These are phyloP conservation scores for Coniophora puteana DNA, from an alignment of 1,284 basidiomycete genomes.

Conservation along the genomic window DNA sequence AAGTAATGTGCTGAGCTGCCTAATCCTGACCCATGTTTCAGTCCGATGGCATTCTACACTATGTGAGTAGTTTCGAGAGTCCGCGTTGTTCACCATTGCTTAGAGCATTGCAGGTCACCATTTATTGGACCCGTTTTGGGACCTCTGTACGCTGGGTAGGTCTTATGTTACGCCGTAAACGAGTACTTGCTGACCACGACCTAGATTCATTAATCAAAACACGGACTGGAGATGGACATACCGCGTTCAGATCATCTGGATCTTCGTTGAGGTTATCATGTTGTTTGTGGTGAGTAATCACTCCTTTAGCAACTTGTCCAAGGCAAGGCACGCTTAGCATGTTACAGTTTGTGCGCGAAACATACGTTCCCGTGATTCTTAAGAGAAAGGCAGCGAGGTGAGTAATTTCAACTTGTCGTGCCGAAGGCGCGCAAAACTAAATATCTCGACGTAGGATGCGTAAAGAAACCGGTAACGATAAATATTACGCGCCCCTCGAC, in stretches of 20 bases:
- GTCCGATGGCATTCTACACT: constrained; percentile 78
- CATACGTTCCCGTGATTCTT: constrained; percentile 64
- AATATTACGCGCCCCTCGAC: constrained; percentile 34
- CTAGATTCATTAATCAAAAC: constrained; percentile 48
- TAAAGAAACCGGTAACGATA: constrained; percentile 37
- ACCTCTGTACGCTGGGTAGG: constrained; percentile 58
- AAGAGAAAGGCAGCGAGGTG: constrained; percentile 47
- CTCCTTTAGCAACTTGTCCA: background rate
- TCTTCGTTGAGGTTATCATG: constrained; percentile 41
- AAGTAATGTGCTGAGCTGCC: background rate
- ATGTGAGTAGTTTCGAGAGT: constrained; percentile 22
- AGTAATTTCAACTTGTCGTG: background rate
- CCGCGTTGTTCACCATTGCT: background rate
- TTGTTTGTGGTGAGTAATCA: constrained; percentile 43
- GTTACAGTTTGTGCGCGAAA: constrained; percentile 68
- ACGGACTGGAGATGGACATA: constrained; percentile 79
- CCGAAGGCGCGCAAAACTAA: background rate
- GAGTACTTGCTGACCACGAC: constrained; percentile 1
- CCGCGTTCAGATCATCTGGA: constrained; percentile 64
- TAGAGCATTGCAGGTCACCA: constrained; percentile 36
- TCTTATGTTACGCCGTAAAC: background rate
- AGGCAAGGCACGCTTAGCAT: background rate
- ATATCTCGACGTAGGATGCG: constrained; percentile 28
- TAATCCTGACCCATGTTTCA: constrained; percentile 22
- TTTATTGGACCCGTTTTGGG: constrained; percentile 77